Conservation (phyloP, 2,329 filamentous ascomycete genomes). For the Colletotrichum sp. region DNA sequence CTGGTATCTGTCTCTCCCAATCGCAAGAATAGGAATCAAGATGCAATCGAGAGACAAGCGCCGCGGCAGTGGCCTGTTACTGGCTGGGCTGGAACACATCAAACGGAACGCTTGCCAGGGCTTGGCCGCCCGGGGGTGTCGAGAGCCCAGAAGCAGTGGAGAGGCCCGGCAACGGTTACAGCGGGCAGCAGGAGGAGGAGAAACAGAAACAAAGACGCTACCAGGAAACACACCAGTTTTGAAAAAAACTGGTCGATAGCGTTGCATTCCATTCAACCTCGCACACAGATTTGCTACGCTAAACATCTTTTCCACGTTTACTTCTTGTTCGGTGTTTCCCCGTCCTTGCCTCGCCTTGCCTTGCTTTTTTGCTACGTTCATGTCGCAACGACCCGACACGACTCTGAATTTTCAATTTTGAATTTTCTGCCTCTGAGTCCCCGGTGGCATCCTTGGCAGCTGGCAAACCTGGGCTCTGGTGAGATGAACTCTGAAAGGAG, state of each 20-base stretch:
- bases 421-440: neutral
- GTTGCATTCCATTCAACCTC: slow-evolving; percentile 5
- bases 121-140: neutral
- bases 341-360: neutral
- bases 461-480: neutral
- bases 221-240: neutral
- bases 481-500: slow-evolving; percentile 12
- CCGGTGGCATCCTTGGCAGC: neutral
- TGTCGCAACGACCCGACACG: neutral
- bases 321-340: neutral
- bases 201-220: slow-evolving; percentile 14
- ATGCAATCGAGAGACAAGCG: neutral
- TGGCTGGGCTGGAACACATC: neutral
- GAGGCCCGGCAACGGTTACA: neutral
- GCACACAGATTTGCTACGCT: neutral
- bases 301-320: neutral
- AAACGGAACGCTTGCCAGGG: neutral
- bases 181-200: neutral
- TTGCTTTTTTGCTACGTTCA: neutral
- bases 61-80: neutral
- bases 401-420: neutral
- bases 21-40: neutral
- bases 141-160: neutral
- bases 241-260: neutral
- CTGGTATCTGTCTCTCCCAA: neutral